Evolutionary conservation across 768 basidiomycete genomes (phyloP).

Genomic region (Xanthoconium purpureum): DNA sequence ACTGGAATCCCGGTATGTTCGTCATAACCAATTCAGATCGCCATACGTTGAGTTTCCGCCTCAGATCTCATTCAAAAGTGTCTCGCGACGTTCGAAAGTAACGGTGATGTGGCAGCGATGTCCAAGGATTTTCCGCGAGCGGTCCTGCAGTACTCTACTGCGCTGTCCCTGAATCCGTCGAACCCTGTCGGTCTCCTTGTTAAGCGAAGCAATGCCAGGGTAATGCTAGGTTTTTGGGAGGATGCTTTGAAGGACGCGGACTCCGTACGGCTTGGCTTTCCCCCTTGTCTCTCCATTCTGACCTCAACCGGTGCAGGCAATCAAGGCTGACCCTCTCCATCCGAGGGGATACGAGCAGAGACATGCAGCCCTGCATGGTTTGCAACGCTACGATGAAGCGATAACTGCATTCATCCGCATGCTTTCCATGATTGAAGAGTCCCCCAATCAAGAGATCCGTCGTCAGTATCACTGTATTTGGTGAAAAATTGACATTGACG

Average conservation of each 20-base stretch:
- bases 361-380: too few relatives aligned
- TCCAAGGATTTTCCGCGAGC: not conserved
- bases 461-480: too few relatives aligned
- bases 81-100: not conserved
- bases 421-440: not conserved
- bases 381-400: too few relatives aligned
- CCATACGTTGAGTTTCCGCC: not conserved
- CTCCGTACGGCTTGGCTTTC: not conserved
- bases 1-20: not conserved
- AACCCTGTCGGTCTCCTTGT: not conserved
- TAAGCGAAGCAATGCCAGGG: conserved; percentile 1
- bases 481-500: too few relatives aligned
- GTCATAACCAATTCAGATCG: not conserved
- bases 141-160: not conserved
- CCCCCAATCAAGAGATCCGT: too few relatives aligned
- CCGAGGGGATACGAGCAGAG: not conserved
- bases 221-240: not conserved
- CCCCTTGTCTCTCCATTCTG: not conserved
- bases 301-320: not conserved
- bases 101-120: not conserved
- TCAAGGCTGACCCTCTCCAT: not conserved
- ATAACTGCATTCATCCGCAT: too few relatives aligned
- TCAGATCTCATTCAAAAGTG: not conserved
- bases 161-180: not conserved
- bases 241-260: not conserved